phyloP scores from a whole-genome alignment of 768 basidiomycete species.

The Obba rivulosa region DNA sequence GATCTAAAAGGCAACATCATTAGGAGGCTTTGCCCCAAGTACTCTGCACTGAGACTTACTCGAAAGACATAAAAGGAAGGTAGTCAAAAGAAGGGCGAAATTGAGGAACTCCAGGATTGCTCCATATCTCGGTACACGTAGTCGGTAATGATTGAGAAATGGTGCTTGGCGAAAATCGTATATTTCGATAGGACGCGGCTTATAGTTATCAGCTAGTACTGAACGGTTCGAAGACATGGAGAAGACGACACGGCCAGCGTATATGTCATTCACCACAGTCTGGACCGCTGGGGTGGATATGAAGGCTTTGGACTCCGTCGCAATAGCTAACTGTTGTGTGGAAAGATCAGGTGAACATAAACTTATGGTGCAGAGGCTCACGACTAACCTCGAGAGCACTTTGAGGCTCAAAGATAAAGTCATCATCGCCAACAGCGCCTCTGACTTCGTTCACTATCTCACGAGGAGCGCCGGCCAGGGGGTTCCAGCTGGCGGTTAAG shows the following conservation, averaged over 20 bases:
- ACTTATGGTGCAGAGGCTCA: background rate
- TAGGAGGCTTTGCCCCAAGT: background rate
- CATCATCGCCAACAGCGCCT: constrained; percentile 53
- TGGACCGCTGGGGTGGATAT: constrained; percentile 81
- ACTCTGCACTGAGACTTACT: constrained; percentile 41
- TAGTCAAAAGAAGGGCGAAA: constrained; percentile 59
- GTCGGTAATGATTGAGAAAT: constrained; percentile 81
- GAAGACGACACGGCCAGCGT: constrained; percentile 72
- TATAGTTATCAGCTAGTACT: constrained; percentile 88
- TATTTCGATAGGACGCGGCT: constrained; percentile 64
- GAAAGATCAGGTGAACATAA: background rate
- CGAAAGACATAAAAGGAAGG: constrained; percentile 70
- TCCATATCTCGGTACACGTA: constrained; percentile 80
- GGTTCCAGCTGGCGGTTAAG: constrained; percentile 80
- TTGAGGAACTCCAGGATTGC: constrained; percentile 75
- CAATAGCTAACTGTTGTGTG: constrained; percentile 74
- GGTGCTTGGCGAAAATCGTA: constrained; percentile 65
- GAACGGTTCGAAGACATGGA: constrained; percentile 57
- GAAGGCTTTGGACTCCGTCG: constrained; percentile 79
- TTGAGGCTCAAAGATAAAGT: constrained; percentile 56
- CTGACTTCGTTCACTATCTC: constrained; percentile 68
- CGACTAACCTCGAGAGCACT: constrained; percentile 79
- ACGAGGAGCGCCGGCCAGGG: constrained; percentile 68
- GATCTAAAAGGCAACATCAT: constrained; percentile 35
- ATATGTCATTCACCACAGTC: constrained; percentile 82